phyloP scores from a whole-genome alignment of 2,329 filamentous ascomycete genomes.

The Chrysoporthe cubensis region DNA sequence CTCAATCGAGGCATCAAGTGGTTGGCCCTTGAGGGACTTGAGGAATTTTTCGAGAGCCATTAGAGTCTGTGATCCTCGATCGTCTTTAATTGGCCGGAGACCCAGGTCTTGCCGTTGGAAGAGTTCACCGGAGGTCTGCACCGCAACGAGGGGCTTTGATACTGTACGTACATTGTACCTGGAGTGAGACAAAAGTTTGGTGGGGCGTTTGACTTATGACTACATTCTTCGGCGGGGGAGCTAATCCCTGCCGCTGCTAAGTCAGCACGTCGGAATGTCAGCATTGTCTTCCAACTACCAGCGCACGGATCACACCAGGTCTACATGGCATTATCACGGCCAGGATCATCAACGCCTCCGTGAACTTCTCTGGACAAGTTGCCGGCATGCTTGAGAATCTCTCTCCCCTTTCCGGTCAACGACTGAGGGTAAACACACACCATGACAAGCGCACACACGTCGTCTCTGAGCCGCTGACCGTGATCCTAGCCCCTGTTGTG shows the following conservation, averaged over 20 bases:
- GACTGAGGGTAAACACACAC: too few species aligned
- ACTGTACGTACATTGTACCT: neutral
- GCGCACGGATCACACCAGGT: too few species aligned
- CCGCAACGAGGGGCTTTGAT: neutral
- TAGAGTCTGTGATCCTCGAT: neutral
- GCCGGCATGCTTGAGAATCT: too few species aligned
- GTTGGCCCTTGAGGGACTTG: constrained; percentile 74
- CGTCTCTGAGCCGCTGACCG: too few species aligned
- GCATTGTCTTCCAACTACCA: too few species aligned
- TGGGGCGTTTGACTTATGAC: neutral
- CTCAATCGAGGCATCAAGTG: constrained; percentile 82
- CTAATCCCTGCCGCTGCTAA: neutral
- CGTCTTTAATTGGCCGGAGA: neutral
- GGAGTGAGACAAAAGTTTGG: constrained; percentile 5
- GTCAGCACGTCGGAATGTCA: too few species aligned
- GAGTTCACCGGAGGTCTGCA: neutral
- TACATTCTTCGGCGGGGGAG: neutral
- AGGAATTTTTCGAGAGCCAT: constrained; percentile 72
- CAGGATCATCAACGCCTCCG: too few species aligned
- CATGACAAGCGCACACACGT: too few species aligned
- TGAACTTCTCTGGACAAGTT: too few species aligned
- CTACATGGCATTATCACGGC: too few species aligned
- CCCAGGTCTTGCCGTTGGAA: neutral
- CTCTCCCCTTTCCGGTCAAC: too few species aligned
- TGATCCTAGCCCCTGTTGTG: too few species aligned